A percentile compares a stretch with the other conserved stretches of the same genome.
Conservation (phyloP, 2,329 filamentous ascomycete species). For the Graphiopsis chlorocephala region DNA sequence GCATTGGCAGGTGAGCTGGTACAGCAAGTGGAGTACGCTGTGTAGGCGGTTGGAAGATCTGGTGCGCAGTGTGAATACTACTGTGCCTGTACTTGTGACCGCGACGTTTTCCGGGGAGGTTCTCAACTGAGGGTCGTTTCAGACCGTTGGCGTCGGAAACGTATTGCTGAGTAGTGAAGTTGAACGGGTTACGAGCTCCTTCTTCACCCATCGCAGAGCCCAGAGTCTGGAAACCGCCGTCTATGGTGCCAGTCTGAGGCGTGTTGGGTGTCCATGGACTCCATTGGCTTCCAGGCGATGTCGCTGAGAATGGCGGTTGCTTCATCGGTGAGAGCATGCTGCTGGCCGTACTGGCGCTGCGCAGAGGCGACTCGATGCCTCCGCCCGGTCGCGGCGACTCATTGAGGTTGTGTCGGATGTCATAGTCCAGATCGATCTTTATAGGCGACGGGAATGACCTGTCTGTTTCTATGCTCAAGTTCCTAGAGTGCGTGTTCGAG, state of each 20-base stretch:
- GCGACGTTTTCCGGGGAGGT: constrained; percentile 67
- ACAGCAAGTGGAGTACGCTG: constrained; percentile 84
- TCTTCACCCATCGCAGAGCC: constrained; percentile 23
- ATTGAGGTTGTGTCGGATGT: constrained; percentile 29
- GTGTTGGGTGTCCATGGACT: constrained; percentile 32
- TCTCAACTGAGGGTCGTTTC: constrained; percentile 11
- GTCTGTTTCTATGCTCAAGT: constrained; percentile 13
- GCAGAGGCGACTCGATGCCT: constrained; percentile 3
- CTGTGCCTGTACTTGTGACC: constrained; percentile 98
- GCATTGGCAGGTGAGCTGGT: constrained; percentile 86
- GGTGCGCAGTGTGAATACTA: constrained; percentile 75
- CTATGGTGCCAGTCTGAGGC: constrained; percentile 32
- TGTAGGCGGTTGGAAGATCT: constrained; percentile 84
- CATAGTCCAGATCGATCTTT: constrained; percentile 32
- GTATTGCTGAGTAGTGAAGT: constrained; percentile 72
- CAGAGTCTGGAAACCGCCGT: constrained; percentile 29
- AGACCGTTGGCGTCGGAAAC: constrained; percentile 28
- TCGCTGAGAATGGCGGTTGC: constrained; percentile 28
- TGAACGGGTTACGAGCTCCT: constrained; percentile 70
- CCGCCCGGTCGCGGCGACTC: constrained; percentile 19
- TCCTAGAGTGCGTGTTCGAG: neutral
- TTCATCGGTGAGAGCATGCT: constrained; percentile 31
- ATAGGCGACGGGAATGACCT: constrained; percentile 23
- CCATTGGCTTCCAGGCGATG: constrained; percentile 25
- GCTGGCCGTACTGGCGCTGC: constrained; percentile 20